Base-by-base conservation (phyloP, 495 filamentous ascomycete species). In the Margaritispora aquatica region DNA sequence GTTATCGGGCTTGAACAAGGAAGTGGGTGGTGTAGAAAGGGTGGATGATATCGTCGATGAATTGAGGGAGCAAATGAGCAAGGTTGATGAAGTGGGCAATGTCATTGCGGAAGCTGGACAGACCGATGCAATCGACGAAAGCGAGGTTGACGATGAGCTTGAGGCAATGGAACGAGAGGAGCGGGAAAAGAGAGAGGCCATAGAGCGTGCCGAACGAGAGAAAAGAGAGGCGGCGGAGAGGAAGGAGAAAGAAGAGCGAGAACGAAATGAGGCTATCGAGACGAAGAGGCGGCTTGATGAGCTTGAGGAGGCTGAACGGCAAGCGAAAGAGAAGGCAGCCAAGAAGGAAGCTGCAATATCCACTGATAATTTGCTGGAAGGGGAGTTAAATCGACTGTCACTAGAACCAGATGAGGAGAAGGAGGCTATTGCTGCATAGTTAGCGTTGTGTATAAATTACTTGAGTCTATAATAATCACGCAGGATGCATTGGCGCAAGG, bases 91-190 rank as follows among this genome's bases (percentile, higher is more conserved):
- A 73, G 80, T 97, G 23, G 84, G 85, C 51, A 80, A 75, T 61
- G 84, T 90, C 47, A 83, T 96, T 59, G 83, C 83, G 23, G 88
- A 92, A 65, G 74, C 69, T 26, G 75, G 73, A 0, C 46, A 57
- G 2, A 73, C 69, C 15, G 78, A 72, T 11, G 77, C 77, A 17
- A 77, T 92, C 54, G 92, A 96, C 67, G 94, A 96, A 69, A 75
- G 66, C 19, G 92, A 94, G 70, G 84, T 97, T 54, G 92, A 96
- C 57, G 90, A 92, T 44, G 94, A 96, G 76, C 77, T 97, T 26
- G 85, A 88, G 64, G 84, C 78, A 10, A 67, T 98, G 74, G 83
- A 95, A 72, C 76, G 69, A 36, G 83, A 82, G 62, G 84, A 90
- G 72, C 76, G 73, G 69, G 72, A 76, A 68, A 80, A 77, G 60